Conservation (phyloP, 257 asterid genomes). For the Ligustrum vulgare region DNA sequence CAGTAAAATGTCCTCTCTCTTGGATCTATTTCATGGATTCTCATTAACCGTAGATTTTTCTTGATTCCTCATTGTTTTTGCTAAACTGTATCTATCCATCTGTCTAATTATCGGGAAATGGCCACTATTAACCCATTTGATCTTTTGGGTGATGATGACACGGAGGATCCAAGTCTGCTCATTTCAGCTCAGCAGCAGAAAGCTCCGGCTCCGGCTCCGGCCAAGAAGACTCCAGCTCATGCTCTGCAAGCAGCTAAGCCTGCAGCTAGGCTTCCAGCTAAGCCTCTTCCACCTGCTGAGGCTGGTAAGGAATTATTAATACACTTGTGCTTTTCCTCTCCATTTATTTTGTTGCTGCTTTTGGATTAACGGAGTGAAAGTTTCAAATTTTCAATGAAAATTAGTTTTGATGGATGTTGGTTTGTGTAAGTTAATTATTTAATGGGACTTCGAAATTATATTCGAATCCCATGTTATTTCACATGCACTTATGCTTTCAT, state of each 20-base stretch:
- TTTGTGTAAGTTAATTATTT: neutral
- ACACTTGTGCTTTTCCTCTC: neutral
- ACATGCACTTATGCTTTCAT: neutral
- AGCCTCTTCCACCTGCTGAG: constrained; percentile 63
- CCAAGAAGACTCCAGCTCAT: constrained; percentile 45
- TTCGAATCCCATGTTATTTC: neutral
- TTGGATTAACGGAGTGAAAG: neutral
- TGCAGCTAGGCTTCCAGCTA: constrained; percentile 53
- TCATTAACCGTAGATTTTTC: constrained; percentile 5
- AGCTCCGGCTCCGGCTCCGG: constrained; percentile 22
- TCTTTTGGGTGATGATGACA: constrained; percentile 63
- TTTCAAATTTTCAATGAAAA: neutral
- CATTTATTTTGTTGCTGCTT: neutral
- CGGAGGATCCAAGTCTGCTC: constrained; percentile 56
- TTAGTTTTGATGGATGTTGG: neutral
- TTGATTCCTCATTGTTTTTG: neutral
- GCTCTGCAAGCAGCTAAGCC: constrained; percentile 25
- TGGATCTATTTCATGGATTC: constrained; percentile 32
- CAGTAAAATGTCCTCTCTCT: neutral
- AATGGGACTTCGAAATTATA: neutral
- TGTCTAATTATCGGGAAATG: constrained; percentile 22
- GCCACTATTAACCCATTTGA: constrained; percentile 61
- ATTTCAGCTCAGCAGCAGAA: constrained; percentile 50
- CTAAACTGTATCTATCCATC: constrained; percentile 20
- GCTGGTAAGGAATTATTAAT: constrained; percentile 46